phyloP scores from a whole-genome alignment of 306 rosid genomes.

The Prunus davidiana region DNA sequence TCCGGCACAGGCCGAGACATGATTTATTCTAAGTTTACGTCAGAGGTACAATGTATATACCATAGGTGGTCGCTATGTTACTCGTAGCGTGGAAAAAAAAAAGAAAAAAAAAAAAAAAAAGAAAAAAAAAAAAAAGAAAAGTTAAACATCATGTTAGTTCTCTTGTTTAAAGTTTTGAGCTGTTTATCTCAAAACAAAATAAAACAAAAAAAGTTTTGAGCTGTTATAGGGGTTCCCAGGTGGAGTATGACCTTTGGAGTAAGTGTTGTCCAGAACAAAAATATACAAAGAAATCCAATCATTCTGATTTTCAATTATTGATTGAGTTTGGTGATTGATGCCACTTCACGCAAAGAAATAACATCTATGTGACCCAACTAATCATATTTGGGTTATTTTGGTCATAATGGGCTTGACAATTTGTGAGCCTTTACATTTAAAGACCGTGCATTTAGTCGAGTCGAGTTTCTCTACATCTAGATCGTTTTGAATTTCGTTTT shows the following conservation, averaged over 20 bases:
- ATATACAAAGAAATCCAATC: conserved; percentile 4
- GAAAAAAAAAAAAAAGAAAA: neutral
- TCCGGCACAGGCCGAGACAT: conserved; percentile 7
- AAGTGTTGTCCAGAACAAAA: conserved; percentile 3
- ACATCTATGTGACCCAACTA: no score
- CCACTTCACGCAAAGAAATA: no score
- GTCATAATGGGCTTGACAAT: no score
- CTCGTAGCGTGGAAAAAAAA: conserved; percentile 18
- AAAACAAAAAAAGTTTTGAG: neutral
- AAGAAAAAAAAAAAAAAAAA: neutral
- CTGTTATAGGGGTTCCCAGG: neutral
- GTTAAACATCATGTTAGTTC: neutral
- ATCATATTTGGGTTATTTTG: no score
- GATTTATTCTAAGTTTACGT: conserved; percentile 6
- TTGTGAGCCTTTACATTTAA: no score
- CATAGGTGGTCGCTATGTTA: conserved; percentile 41
- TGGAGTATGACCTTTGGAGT: neutral
- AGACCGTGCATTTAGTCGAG: no score
- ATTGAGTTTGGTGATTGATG: no score
- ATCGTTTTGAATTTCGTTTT: no score
- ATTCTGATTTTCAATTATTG: neutral
- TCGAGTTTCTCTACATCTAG: no score
- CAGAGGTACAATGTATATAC: conserved; percentile 41
- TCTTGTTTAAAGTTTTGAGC: neutral
- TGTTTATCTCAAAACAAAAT: no score